Evolutionary conservation across 108 stramenopile genomes (phyloP), one percentile per base, ranked within the genome.

Genomic region (Chaetoceros tenuissimus): DNA sequence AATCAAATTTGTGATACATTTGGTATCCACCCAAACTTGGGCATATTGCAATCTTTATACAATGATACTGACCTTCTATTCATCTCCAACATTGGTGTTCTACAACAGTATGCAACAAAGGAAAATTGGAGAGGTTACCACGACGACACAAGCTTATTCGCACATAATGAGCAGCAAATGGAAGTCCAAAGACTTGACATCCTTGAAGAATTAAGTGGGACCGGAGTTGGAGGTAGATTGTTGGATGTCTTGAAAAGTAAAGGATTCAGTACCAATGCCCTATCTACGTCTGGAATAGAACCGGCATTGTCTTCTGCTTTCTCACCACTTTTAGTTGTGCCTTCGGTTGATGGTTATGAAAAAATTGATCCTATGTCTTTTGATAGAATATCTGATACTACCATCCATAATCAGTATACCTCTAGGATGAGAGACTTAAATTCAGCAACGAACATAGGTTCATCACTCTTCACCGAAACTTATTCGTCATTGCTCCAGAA

Each of bases 121-220:
- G 68, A 40, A 75, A 76, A 28, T 84, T n/a, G n/a, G n/a, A n/a
- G n/a, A n/a, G n/a, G n/a, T n/a, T n/a, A n/a, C n/a, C n/a, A n/a
- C n/a, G 58, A 62, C 18, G 58, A 68, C 18, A n/a, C n/a, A n/a
- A n/a, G n/a, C n/a, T 59, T 84, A 13, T 84, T 84, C 65, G 74
- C 83, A 2, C 83, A 84, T 60, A 76, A 80, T 53, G 57, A 54
- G 0, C 71, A 73, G 75, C 40, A 28, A 28, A 24, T 58, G 19
- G 74, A 74, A 61, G 46, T 68, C 20, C 46, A 48, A 43, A 49
- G 62, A 24, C 60, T 69, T 48, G 81, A 31, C 53, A n/a, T n/a
- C n/a, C n/a, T n/a, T 24, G 28, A 64, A 21, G 48, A 65, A 29
- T 25, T 28, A 24, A 60, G 57, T 63, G 74, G 69, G 2, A 75